phyloP scores from a whole-genome alignment of 805 yeast species.

The Wickerhamia fluorescens region DNA sequence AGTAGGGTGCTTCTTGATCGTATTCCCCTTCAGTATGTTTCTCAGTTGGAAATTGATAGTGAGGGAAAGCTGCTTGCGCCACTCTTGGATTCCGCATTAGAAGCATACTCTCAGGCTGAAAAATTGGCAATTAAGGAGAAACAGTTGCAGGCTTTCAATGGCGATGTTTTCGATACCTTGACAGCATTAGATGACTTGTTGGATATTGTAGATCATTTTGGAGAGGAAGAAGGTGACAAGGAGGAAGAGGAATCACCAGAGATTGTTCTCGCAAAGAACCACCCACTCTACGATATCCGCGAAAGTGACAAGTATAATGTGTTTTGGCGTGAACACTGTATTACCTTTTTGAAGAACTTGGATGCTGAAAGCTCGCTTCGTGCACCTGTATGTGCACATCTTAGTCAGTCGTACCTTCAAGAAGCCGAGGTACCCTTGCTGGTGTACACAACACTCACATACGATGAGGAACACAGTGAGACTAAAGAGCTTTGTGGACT shows the following conservation, averaged over 20 bases:
- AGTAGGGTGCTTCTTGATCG: constrained; percentile 50
- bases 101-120: constrained; percentile 40
- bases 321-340: constrained; percentile 50
- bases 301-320: constrained; percentile 39
- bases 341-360: constrained; percentile 24
- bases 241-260: constrained; percentile 25
- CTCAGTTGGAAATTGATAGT: constrained; percentile 41
- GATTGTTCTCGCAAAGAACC: constrained; percentile 36
- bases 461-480: constrained; percentile 44
- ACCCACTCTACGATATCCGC: constrained; percentile 46
- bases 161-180: constrained; percentile 44
- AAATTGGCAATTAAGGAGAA: constrained; percentile 14
- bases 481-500: constrained; percentile 29
- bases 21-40: constrained; percentile 52
- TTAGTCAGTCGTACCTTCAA: constrained; percentile 59
- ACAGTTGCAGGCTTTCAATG: constrained; percentile 26
- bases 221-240: constrained; percentile 46
- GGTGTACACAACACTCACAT: constrained; percentile 48
- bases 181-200: constrained; percentile 59
- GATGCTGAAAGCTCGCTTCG: constrained; percentile 19
- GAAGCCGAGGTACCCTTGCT: constrained; percentile 58
- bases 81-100: constrained; percentile 39
- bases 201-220: constrained; percentile 63
- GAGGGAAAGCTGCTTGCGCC: constrained; percentile 21
- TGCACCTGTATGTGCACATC: constrained; percentile 37